These are phyloP conservation scores for Rosa chinensis DNA, from an alignment of 306 rosid species.

Conservation along the genomic window DNA sequence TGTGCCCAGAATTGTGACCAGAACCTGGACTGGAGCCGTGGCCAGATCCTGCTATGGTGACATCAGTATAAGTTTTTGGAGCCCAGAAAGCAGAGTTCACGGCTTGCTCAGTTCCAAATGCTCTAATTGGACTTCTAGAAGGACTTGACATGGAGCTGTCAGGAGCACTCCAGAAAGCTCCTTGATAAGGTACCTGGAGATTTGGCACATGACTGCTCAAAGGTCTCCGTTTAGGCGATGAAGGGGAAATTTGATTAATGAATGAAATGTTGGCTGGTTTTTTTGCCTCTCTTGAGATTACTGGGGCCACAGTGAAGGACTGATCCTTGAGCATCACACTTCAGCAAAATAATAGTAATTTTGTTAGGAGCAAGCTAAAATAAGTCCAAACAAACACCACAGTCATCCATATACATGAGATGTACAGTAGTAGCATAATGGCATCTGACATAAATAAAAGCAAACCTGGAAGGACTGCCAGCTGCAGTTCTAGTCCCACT, in stretches of 20 bases:
- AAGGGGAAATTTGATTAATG: conserved; percentile 45
- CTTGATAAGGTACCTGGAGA: conserved; percentile 81
- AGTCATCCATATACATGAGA: conserved; percentile 19
- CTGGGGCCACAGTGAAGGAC: conserved; percentile 44
- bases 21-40: conserved; percentile 99
- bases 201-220: conserved; percentile 80
- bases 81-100: conserved; percentile 53
- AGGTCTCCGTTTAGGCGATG: conserved; percentile 78
- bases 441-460: conserved; percentile 13
- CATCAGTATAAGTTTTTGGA: conserved; percentile 50
- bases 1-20: conserved; percentile 97
- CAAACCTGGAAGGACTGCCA: conserved; percentile 83
- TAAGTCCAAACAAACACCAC: conserved; percentile 22
- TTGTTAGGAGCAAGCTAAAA: conserved; percentile 43
- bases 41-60: conserved; percentile 70
- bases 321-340: conserved; percentile 76
- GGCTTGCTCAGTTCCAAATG: conserved; percentile 55
- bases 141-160: conserved; percentile 85
- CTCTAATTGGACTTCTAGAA: conserved; percentile 68
- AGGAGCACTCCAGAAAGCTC: conserved; percentile 83
- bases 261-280: conserved; percentile 54
- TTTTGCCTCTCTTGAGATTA: conserved; percentile 55
- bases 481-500: conserved; percentile 67
- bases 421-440: conserved; percentile 25
- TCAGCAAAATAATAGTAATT: conserved; percentile 30